A percentile compares a stretch with the other conserved stretches of the same genome.
phyloP scores from a whole-genome alignment of 169 alveolate genomes.

The Amoebophrya sp. region DNA sequence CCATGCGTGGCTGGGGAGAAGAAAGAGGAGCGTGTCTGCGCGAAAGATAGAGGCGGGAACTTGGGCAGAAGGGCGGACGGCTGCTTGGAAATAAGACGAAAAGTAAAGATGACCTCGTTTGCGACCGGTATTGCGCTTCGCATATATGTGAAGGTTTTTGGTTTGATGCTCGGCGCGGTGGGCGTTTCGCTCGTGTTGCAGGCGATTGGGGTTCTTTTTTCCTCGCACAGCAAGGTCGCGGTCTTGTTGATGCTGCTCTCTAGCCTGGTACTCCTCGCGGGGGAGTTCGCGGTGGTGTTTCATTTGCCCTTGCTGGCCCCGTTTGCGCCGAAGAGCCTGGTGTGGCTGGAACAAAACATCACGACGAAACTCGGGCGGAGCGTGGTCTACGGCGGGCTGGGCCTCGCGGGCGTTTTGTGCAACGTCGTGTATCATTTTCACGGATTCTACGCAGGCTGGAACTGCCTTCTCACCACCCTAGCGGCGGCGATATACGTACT shows the following conservation, averaged over 20 bases:
- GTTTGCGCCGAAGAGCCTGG: background rate
- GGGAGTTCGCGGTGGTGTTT: background rate
- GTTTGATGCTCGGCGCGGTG: background rate
- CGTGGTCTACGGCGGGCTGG: background rate
- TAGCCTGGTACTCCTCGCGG: background rate
- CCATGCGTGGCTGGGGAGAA: too few species aligned
- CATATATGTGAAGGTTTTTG: background rate
- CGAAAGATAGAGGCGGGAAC: too few species aligned
- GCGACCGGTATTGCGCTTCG: too few species aligned
- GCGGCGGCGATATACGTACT: background rate
- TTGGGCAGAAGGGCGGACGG: too few species aligned
- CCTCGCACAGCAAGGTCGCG: background rate
- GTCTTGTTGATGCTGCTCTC: background rate
- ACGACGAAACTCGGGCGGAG: background rate
- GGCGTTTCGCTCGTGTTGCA: background rate
- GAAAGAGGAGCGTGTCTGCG: too few species aligned
- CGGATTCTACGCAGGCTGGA: background rate
- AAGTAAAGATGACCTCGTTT: too few species aligned
- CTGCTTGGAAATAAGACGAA: too few species aligned
- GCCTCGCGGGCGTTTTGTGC: background rate
- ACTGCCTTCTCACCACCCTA: background rate
- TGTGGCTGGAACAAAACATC: background rate
- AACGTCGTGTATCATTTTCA: background rate
- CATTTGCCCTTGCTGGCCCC: background rate
- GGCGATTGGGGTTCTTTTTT: background rate